These are phyloP conservation scores for Fusarium chuoi DNA, from an alignment of 2,329 filamentous ascomycete species.

Conservation along the genomic window DNA sequence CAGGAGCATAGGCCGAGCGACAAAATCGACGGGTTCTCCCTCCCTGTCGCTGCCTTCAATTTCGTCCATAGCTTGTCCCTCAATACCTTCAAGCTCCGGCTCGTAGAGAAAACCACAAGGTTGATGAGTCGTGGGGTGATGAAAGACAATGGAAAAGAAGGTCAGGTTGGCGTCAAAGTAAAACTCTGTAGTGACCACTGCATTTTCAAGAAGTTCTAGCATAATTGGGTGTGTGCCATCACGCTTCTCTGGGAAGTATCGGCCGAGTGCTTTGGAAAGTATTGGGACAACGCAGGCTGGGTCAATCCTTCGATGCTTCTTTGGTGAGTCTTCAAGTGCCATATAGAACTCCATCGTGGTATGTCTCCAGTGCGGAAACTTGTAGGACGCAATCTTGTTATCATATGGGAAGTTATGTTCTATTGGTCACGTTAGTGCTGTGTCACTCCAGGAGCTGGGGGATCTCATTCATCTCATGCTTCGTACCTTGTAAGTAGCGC, in stretches of 20 bases:
- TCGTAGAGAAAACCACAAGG: too few species aligned
- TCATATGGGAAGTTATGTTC: not conserved
- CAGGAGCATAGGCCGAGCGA: too few species aligned
- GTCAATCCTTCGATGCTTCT: not conserved
- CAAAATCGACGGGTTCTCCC: too few species aligned
- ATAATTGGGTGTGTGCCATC: too few species aligned
- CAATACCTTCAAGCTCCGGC: too few species aligned
- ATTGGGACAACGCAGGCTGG: not conserved
- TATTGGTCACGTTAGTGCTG: not conserved
- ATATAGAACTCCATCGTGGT: not conserved
- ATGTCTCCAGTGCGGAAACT: not conserved
- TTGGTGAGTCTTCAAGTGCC: not conserved
- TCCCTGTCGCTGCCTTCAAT: too few species aligned
- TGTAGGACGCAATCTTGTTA: not conserved
- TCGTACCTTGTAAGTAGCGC: not conserved
- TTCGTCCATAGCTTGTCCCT: too few species aligned
- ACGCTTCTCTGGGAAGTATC: not conserved
- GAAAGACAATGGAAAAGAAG: too few species aligned
- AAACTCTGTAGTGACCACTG: too few species aligned
- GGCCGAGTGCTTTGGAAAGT: not conserved
- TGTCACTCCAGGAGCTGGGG: not conserved
- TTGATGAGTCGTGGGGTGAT: too few species aligned
- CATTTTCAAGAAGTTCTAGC: too few species aligned
- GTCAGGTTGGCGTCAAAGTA: too few species aligned
- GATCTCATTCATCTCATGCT: not conserved